These are phyloP conservation scores for Caryopteris hybrid DNA, from an alignment of 305 asterid genomes.

Conservation along the genomic window DNA sequence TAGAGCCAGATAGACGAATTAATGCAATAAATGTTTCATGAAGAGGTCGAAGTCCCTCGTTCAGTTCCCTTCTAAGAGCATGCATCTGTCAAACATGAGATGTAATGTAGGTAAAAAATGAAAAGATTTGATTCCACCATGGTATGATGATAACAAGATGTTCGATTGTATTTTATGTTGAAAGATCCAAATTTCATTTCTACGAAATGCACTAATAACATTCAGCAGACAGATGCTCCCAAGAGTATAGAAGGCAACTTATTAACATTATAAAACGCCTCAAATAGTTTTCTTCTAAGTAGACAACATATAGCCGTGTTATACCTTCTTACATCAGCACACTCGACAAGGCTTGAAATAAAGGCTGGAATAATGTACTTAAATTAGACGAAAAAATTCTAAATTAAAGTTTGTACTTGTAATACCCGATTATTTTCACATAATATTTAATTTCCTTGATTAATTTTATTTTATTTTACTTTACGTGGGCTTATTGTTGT, in stretches of 20 bases:
- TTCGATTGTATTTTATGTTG: neutral
- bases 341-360: neutral
- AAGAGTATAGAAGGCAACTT: neutral
- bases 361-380: neutral
- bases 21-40: conserved; percentile 92
- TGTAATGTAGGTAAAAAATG: conserved; percentile 15
- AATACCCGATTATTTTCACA: no score
- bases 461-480: no score
- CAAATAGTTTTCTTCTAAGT: neutral
- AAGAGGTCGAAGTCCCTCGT: conserved; percentile 97
- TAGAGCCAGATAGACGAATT: conserved; percentile 83
- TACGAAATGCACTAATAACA: neutral
- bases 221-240: neutral
- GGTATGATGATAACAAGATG: neutral
- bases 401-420: no score
- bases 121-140: conserved; percentile 10
- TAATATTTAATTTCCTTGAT: no score
- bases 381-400: neutral
- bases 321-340: neutral
- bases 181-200: neutral
- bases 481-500: no score
- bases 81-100: conserved; percentile 68
- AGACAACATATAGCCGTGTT: neutral
- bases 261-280: neutral
- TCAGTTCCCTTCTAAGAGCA: conserved; percentile 87